Conservation (phyloP, 2,329 filamentous ascomycete species). For the Diaporthe sp. region DNA sequence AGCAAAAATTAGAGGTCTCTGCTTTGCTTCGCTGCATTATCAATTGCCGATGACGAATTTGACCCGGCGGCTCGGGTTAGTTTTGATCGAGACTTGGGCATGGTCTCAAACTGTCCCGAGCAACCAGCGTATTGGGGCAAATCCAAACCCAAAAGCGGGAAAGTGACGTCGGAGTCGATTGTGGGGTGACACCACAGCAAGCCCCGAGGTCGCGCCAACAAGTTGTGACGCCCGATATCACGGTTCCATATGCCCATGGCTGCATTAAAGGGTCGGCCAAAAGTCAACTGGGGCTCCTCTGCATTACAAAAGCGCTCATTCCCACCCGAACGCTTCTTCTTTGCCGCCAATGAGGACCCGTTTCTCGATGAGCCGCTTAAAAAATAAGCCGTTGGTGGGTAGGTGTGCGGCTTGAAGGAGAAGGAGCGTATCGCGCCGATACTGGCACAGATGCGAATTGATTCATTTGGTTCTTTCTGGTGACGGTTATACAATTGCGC, state of each 20-base stretch:
- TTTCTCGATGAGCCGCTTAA: too few species aligned
- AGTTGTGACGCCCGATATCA: neutral
- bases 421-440: too few species aligned
- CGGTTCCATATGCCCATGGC: neutral
- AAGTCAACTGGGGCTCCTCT: too few species aligned
- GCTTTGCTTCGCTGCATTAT: neutral
- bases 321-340: neutral
- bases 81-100: neutral
- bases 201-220: neutral
- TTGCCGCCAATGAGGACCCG: neutral
- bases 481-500: too few species aligned
- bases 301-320: too few species aligned
- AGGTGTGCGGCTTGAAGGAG: too few species aligned
- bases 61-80: constrained; percentile 12
- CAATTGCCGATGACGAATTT: neutral
- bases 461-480: too few species aligned
- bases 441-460: too few species aligned
- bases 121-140: neutral
- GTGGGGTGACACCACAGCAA: constrained; percentile 22
- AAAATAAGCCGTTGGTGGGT: too few species aligned
- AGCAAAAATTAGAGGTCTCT: neutral
- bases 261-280: neutral
- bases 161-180: constrained; percentile 15
- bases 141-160: neutral
- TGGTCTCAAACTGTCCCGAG: neutral